Evolutionary conservation across 2,329 filamentous ascomycete species (phyloP).

Genomic region (Lojkania enalia): DNA sequence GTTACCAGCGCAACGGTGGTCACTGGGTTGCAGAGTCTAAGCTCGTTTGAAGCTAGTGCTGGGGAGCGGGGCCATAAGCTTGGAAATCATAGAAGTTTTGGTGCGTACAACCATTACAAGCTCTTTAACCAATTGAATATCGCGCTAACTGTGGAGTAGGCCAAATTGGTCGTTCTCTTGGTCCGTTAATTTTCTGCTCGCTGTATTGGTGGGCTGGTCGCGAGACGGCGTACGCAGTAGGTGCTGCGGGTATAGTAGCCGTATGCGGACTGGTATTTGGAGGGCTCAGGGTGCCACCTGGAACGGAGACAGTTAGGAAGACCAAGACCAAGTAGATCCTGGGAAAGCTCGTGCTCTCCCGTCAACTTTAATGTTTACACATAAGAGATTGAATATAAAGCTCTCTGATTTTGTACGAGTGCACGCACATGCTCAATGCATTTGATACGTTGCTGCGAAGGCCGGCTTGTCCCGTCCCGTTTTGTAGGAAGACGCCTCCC

Average conservation of each 20-base stretch:
- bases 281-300: conserved; percentile 67
- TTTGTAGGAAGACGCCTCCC: not conserved
- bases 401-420: too few relatives aligned
- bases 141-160: conserved; percentile 54
- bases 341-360: not conserved
- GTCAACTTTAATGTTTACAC: too few relatives aligned
- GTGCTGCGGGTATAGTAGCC: conserved; percentile 75
- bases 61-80: conserved; percentile 84
- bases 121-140: conserved; percentile 15
- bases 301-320: conserved; percentile 38
- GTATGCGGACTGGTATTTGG: conserved; percentile 74
- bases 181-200: conserved; percentile 88
- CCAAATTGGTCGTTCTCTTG: conserved; percentile 83
- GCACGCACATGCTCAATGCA: too few relatives aligned
- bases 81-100: conserved; percentile 74
- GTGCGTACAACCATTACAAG: conserved; percentile 30
- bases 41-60: conserved; percentile 82
- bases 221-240: conserved; percentile 79
- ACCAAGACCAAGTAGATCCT: conserved; percentile 14
- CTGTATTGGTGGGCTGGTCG: conserved; percentile 98
- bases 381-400: too few relatives aligned
- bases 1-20: conserved; percentile 94
- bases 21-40: conserved; percentile 87
- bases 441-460: too few relatives aligned
- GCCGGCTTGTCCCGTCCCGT: not conserved